Percentiles rank a stretch among this genome's conserved stretches.
phyloP scores from a whole-genome alignment of 306 rosid species.

The Echinosophora koreensis region DNA sequence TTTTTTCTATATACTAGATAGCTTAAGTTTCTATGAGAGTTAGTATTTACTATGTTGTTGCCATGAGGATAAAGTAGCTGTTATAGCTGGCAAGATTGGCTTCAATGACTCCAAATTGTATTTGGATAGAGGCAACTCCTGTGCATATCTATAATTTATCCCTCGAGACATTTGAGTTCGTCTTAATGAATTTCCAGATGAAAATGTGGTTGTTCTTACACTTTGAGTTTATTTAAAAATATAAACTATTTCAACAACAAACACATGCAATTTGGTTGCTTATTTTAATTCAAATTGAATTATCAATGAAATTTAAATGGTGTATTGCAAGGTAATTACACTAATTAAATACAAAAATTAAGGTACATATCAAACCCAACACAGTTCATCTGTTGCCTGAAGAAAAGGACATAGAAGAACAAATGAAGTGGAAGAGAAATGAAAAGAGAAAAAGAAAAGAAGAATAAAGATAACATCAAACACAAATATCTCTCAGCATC shows the following conservation, averaged over 20 bases:
- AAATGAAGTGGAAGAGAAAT: background rate
- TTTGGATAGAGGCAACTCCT: background rate
- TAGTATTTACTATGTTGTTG: no score
- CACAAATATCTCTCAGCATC: background rate
- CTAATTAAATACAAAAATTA: slow-evolving; percentile 38
- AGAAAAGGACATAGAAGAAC: background rate
- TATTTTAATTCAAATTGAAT: background rate
- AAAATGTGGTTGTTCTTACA: no score
- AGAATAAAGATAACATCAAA: background rate
- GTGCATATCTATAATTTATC: background rate
- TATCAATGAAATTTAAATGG: background rate
- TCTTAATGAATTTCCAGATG: background rate
- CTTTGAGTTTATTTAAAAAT: no score
- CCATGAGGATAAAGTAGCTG: no score
- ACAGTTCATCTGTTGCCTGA: background rate
- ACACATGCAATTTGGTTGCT: no score
- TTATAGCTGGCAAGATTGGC: no score
- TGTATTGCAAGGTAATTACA: background rate
- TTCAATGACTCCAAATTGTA: no score
- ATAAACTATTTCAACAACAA: no score
- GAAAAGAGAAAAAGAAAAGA: background rate
- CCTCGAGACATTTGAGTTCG: background rate
- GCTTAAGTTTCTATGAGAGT: no score
- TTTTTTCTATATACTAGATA: no score
- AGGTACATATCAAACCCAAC: slow-evolving; percentile 30